Evolutionary conservation across 441 rosid genomes (phyloP), one percentile per base, ranked within the genome.

Genomic region (Corymbia citriodora): DNA sequence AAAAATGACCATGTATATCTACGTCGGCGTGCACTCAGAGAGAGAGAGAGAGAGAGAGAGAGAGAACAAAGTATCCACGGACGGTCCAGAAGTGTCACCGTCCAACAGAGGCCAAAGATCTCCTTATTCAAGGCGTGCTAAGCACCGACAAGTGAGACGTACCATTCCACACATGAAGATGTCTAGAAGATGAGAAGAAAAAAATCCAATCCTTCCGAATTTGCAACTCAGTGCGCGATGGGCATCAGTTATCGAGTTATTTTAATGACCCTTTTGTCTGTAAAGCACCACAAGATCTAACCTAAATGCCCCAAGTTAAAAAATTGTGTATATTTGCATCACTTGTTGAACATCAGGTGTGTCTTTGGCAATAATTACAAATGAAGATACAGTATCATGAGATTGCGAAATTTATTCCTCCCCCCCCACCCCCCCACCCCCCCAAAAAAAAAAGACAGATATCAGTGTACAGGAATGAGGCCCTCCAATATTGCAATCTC

Each of bases 401-500:
- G 85, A 79, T 45, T 12, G 85, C 52, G 45, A 79, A 79, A 45
- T 7, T 79, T 53, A 45, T 79, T 8, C n/a, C 27, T 52, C 50
- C 2, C 50, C 6, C 3, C 55, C n/a, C 27, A n/a, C 50, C 2
- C 50, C 6, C 3, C 55, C 55, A 7, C 23, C 54, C 54, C 5
- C 15, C 1, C 1, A 17, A 18, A 55, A 55, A 19, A 68, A 89
- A 87, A 87, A 90, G 93, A 91, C 83, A 74, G 90, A 89, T 57
- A 90, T 92, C 92, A 91, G 90, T 90, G 89, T 89, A 90, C 89
- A 89, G 90, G 93, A 89, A 92, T 54, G 90, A 81, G 81, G 91
- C 90, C 90, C 93, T 92, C 94, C 95, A 92, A 91, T 91, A 90
- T 92, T 92, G 94, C 94, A 92, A 90, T 91, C 92, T 59, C 91